Evolutionary conservation across 768 basidiomycete species (phyloP).

Genomic region (Pisolithus marmoratus): DNA sequence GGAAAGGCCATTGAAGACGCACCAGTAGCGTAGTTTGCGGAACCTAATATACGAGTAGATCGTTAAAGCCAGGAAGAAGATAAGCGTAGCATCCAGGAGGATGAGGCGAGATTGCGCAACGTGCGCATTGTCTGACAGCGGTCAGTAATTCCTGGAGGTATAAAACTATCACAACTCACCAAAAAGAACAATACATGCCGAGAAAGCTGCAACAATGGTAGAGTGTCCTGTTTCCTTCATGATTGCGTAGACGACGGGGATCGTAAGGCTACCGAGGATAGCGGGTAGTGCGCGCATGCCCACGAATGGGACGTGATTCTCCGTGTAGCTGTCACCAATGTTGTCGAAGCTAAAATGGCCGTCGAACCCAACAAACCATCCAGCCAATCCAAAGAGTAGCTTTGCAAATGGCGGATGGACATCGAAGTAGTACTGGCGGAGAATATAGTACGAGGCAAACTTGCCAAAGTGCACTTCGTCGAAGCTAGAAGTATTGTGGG

Average conservation of each 20-base stretch:
- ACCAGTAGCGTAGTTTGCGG: conserved; percentile 89
- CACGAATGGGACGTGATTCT: conserved; percentile 84
- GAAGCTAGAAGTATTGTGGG: conserved; percentile 47
- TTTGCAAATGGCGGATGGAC: conserved; percentile 98
- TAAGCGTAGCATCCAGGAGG: conserved; percentile 86
- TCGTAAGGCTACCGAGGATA: conserved; percentile 81
- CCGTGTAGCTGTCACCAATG: conserved; percentile 91
- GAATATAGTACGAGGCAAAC: conserved; percentile 92
- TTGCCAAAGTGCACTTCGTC: conserved; percentile 99
- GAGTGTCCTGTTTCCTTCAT: conserved; percentile 99
- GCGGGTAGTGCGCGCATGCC: conserved; percentile 93
- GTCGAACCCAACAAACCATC: conserved; percentile 96
- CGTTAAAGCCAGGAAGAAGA: conserved; percentile 94
- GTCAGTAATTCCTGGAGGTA: conserved; percentile 1
- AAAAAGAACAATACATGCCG: conserved; percentile 78
- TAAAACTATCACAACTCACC: conserved; percentile 46
- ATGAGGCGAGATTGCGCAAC: conserved; percentile 95
- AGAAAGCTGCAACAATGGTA: conserved; percentile 84
- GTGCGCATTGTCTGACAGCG: conserved; percentile 81
- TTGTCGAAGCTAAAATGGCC: conserved; percentile 91
- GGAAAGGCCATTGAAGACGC: conserved; percentile 18
- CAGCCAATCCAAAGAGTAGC: conserved; percentile 87
- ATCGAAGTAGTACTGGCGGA: conserved; percentile 96
- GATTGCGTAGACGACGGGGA: conserved; percentile 89
- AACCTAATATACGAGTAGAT: conserved; percentile 92